phyloP scores from a whole-genome alignment of 176 grass and related monocot genomes.

The Eremochloa ophiuroides region DNA sequence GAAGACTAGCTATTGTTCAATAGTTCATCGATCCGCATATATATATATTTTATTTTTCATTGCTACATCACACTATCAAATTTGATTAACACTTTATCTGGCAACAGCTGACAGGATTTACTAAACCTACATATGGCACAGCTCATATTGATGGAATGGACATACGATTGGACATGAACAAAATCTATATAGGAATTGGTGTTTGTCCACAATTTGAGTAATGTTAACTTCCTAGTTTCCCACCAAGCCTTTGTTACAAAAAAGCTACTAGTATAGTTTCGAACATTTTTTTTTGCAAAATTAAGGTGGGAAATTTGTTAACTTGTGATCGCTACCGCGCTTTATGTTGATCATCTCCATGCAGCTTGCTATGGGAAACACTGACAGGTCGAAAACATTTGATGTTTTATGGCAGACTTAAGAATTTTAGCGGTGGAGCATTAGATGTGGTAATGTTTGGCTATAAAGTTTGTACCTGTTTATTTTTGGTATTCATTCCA shows the following conservation, averaged over 20 bases:
- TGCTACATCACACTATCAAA: not conserved
- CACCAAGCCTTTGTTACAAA: not conserved
- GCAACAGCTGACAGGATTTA: slow-evolving; percentile 80
- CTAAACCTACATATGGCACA: slow-evolving; percentile 65
- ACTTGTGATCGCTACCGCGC: not conserved
- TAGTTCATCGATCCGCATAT: not conserved
- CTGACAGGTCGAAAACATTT: slow-evolving; percentile 78
- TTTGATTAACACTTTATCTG: slow-evolving; percentile 22
- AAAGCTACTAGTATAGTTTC: not conserved
- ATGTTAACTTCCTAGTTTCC: slow-evolving; percentile 8
- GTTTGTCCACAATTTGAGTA: slow-evolving; percentile 98
- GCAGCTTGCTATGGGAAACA: slow-evolving; percentile 94
- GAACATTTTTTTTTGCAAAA: not conserved
- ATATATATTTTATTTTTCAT: not conserved
- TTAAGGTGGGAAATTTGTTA: not conserved
- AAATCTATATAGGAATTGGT: slow-evolving; percentile 82
- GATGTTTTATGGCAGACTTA: slow-evolving; percentile 89
- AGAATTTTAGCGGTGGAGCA: slow-evolving; percentile 62
- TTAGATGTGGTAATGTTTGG: slow-evolving; percentile 41
- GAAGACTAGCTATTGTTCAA: not conserved
- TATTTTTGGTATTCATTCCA: not conserved
- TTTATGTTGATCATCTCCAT: slow-evolving; percentile 12
- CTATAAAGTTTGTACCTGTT: not conserved
- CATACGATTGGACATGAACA: slow-evolving; percentile 62
- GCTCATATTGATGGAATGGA: slow-evolving; percentile 85